Evolutionary conservation across 2,329 filamentous ascomycete genomes (phyloP), one percentile per base, ranked within the genome.

Genomic region (Lasiodiplodia gonubiensis): DNA sequence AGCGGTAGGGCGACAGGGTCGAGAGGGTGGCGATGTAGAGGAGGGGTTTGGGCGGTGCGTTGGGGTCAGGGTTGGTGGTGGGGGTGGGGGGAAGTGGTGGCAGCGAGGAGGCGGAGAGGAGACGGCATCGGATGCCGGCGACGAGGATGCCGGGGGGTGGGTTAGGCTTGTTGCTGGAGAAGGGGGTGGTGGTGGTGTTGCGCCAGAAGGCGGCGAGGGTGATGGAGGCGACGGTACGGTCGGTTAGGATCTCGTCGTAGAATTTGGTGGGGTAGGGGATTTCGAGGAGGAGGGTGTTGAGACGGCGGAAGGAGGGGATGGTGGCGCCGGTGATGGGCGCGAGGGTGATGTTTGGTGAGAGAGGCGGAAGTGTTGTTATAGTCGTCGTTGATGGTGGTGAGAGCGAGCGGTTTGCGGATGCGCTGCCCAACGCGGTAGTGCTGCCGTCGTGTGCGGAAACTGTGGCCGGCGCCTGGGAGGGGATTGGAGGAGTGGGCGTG

Each of bases 141-240:
- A 85, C 74, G 8, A 84, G 74, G 23, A 76, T 2, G 55, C 55
- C 55, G 1, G 39, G 42, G 46, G 49, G 48, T 27, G 18, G 35
- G 25, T 27, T 37, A 71, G 67, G 27, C 8, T 25, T 30, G 39
- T 35, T 64, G 46, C 21, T 27, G 67, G 64, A 52, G 33, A 7
- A 61, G 14, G 8, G 64, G 65, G 16, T 10, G 30, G 27, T 54
- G 37, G 1, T 35, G 39, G 1, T 35, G 69, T 85, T 81, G 72
- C 85, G 82, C 80, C 88, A 89, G 55, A 88, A 72, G 3, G 86
- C 87, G 52, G 88, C 82, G n/a, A 88, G 82, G 10, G 88, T 88
- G 65, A 90, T 76, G 67, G 83, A 81, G 49, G 82, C 79, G 65
- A 82, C 79, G 53, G 84, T 75, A 2, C 83, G 80, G 67, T 89